Conservation (phyloP, 164 flowering plant genomes). For the Stephania cephalantha region DNA sequence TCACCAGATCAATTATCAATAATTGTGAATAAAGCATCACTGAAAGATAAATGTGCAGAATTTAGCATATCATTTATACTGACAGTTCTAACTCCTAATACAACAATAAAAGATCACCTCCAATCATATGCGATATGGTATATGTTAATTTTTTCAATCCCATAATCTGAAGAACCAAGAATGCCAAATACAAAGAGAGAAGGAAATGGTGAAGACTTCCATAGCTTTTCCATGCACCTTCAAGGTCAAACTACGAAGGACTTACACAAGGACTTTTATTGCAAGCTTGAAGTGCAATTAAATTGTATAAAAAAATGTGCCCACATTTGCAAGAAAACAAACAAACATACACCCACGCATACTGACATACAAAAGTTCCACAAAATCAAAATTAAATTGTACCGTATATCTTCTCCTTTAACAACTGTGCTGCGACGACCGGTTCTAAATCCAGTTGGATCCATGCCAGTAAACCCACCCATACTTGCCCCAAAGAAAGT, state of each 20-base stretch:
- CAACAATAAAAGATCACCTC: not conserved
- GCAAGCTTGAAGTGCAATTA: not conserved
- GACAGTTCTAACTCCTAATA: not conserved
- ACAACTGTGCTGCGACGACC: conserved; percentile 60
- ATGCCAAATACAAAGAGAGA: not conserved
- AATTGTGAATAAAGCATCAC: too few species aligned
- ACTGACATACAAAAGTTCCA: too few species aligned
- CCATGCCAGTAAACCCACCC: conserved; percentile 81
- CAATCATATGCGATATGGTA: not conserved
- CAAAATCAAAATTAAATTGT: not conserved
- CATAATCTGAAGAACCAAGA: not conserved
- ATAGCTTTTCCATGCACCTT: not conserved
- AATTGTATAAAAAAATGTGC: too few species aligned
- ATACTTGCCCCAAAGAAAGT: conserved; percentile 90
- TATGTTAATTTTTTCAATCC: not conserved
- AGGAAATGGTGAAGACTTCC: not conserved
- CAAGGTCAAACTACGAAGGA: not conserved
- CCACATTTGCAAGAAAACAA: not conserved
- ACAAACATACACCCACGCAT: not conserved
- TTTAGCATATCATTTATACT: not conserved
- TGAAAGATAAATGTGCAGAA: not conserved
- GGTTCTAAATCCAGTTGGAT: conserved; percentile 63
- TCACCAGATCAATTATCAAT: too few species aligned
- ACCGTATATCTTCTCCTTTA: conserved; percentile 96
- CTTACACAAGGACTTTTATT: not conserved